These are phyloP conservation scores for Leucosporidium scottii DNA, from an alignment of 768 basidiomycete genomes.

Conservation along the genomic window DNA sequence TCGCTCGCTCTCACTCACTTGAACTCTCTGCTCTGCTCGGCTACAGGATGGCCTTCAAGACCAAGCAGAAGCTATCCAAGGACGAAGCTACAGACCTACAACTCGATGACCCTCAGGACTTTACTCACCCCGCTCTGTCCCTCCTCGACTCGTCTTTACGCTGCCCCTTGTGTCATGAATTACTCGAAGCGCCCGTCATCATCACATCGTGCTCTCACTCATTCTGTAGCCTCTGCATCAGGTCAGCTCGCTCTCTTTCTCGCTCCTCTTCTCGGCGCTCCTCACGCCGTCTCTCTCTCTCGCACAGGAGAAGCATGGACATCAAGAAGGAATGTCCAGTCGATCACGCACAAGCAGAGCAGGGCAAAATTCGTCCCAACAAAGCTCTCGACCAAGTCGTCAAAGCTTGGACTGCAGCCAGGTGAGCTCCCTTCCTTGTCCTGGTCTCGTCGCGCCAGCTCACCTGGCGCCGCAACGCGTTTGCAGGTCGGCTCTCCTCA, in stretches of 20 bases:
- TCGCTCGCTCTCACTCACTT: too few species aligned
- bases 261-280: too few species aligned
- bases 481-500: constrained; percentile 9
- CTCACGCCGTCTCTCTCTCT: too few species aligned
- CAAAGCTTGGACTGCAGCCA: constrained; percentile 37
- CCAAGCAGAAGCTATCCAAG: background rate
- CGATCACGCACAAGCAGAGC: constrained; percentile 3
- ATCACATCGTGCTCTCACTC: constrained; percentile 22
- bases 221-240: constrained; percentile 28
- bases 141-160: constrained; percentile 20
- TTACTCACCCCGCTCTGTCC: background rate
- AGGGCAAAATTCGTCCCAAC: constrained; percentile 10
- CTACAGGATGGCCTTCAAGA: background rate
- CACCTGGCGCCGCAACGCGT: background rate
- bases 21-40: background rate
- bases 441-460: background rate
- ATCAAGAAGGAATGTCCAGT: constrained; percentile 1
- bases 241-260: too few species aligned
- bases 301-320: too few species aligned
- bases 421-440: constrained; percentile 13
- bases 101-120: constrained; percentile 4
- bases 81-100: background rate
- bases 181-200: constrained; percentile 18
- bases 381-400: constrained; percentile 24
- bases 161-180: constrained; percentile 20